Evolutionary conservation across 768 basidiomycete species (phyloP), one percentile per base, ranked within the genome.

Genomic region (Piloderma croceum): DNA sequence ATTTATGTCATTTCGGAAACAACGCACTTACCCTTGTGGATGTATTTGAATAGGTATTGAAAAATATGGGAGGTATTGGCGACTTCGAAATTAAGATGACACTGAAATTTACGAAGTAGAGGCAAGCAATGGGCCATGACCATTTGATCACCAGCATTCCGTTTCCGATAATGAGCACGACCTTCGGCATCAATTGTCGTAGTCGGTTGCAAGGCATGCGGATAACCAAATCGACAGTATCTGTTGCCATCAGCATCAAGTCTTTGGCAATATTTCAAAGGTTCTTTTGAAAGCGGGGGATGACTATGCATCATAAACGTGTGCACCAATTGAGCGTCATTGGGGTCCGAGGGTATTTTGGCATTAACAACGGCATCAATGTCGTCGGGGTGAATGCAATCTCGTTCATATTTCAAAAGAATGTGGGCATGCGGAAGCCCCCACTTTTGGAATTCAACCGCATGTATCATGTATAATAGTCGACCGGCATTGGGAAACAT

Each of bases 361-460:
- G 67, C 65, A 18, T 57, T 60, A 7, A 68, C 48, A 6, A 64
- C 42, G 11, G 22, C 4, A 35, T 68, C 63, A 40, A 68, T 63
- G 21, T 58, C 54, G 2, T 32, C 34, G 6, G 58, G 48, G 5
- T 33, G 31, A 3, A 49, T 32, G 38, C 57, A 63, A 10, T 56
- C 47, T n/a, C n/a, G n/a, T 7, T 18, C 17, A 36, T 47, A 64
- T 38, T 62, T 65, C 42, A 67, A 33, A 15, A 73, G 46, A 32
- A 69, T 64, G 43, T 71, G 69, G 0, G 59, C 58, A 46, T 72
- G 68, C 1, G 68, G 68, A 0, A 70, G 46, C 1, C 69, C 66
- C 0, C 60, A 53, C 38, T 70, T 70, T 34, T 70, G 67, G 41
- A 70, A 71, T 46, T 72, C 65, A 20, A 69, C 46, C 7, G 44